Conservation (phyloP, 306 rosid genomes). For the Lathyrus aphaca region DNA sequence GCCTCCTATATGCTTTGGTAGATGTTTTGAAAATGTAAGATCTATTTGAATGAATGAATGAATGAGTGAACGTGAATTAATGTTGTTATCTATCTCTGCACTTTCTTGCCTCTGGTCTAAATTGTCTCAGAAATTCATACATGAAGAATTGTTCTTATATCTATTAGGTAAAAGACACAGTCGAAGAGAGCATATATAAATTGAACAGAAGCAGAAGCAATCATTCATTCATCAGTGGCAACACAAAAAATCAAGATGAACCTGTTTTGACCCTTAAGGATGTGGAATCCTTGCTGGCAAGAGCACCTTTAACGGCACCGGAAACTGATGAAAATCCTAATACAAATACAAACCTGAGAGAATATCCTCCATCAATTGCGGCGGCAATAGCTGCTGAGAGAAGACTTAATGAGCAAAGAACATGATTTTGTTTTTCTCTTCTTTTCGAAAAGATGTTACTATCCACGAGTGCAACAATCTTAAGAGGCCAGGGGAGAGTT, state of each 20-base stretch:
- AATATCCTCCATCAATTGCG: constrained; percentile 82
- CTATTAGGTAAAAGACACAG: constrained; percentile 79
- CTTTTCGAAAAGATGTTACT: constrained; percentile 25
- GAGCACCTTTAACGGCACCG: constrained; percentile 46
- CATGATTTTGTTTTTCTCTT: constrained; percentile 43
- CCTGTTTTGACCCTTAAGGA: constrained; percentile 81
- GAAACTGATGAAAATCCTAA: constrained; percentile 54
- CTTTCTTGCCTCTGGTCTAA: constrained; percentile 3
- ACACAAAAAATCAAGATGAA: constrained; percentile 82
- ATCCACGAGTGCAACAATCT: constrained; percentile 23
- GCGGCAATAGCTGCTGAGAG: constrained; percentile 91
- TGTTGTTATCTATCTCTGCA: neutral
- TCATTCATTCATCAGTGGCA: constrained; percentile 72
- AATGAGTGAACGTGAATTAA: neutral
- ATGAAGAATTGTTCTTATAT: constrained; percentile 16
- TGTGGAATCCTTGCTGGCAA: constrained; percentile 67
- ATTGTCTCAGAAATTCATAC: constrained; percentile 19
- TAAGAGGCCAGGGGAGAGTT: constrained; percentile 32
- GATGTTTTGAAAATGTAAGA: neutral
- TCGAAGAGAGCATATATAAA: constrained; percentile 87
- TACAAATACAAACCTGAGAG: constrained; percentile 53
- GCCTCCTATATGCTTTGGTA: constrained; percentile 8
- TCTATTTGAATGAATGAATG: constrained; percentile 7
- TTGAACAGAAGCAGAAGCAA: constrained; percentile 73
- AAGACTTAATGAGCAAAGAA: constrained; percentile 59